phyloP scores from a whole-genome alignment of 768 basidiomycete genomes.

The Pulveroboletus sp. region DNA sequence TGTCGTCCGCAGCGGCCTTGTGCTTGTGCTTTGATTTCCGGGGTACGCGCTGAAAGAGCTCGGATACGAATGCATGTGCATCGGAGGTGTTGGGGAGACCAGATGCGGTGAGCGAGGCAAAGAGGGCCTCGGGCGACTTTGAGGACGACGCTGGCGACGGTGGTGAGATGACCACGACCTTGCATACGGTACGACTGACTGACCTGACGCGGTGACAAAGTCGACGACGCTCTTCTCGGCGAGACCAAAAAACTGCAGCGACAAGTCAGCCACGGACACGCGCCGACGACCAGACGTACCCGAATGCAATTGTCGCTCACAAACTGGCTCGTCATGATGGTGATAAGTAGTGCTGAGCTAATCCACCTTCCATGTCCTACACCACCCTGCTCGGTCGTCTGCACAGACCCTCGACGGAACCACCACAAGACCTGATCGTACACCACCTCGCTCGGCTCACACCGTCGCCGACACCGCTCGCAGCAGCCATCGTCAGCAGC shows the following conservation, averaged over 20 bases:
- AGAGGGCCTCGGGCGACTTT: conserved; percentile 78
- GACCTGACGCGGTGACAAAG: conserved; percentile 85
- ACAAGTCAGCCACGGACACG: neutral
- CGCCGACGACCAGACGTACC: conserved; percentile 38
- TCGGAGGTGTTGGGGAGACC: conserved; percentile 82
- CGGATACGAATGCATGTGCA: conserved; percentile 74
- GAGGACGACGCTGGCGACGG: conserved; percentile 60
- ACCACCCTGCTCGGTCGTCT: conserved; percentile 24
- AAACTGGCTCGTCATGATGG: conserved; percentile 69
- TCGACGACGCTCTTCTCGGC: conserved; percentile 83
- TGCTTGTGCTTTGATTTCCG: conserved; percentile 74
- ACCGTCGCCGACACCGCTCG: conserved; percentile 32
- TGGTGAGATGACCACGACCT: conserved; percentile 6
- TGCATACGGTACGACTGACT: too few species aligned
- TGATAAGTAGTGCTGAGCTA: too few species aligned
- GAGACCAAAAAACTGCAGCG: conserved; percentile 70
- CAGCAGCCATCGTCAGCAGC: conserved; percentile 32
- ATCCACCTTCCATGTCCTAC: conserved; percentile 14
- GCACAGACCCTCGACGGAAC: conserved; percentile 29
- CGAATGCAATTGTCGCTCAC: conserved; percentile 76
- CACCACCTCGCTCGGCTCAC: conserved; percentile 28
- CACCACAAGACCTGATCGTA: too few species aligned
- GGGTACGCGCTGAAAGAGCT: conserved; percentile 76
- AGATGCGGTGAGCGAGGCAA: conserved; percentile 66
- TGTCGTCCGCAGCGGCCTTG: conserved; percentile 36